Percentiles rank a stretch among this genome's conserved stretches.
Conservation (phyloP, 495 filamentous ascomycete species). For the Talaromyces ruber region DNA sequence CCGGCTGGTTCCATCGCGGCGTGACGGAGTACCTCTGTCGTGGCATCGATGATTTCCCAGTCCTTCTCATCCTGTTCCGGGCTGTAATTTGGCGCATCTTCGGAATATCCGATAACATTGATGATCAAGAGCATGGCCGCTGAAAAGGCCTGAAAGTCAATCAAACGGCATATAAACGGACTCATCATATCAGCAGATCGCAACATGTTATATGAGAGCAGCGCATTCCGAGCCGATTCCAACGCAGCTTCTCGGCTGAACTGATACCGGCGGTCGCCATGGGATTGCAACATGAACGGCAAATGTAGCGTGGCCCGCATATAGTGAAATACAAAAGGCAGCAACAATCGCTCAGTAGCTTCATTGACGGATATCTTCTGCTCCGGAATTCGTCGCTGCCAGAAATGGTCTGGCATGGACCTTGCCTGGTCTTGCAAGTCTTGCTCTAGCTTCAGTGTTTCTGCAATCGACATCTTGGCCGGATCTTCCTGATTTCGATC, state of each 20-base stretch:
- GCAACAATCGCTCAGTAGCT: conserved; percentile 24
- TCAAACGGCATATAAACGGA: conserved; percentile 40
- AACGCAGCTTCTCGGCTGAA: conserved; percentile 34
- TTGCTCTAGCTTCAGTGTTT: conserved; percentile 38
- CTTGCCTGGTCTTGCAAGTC: conserved; percentile 33
- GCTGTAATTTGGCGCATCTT: conserved; percentile 13
- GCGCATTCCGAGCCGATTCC: conserved; percentile 37
- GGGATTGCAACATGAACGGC: conserved; percentile 45
- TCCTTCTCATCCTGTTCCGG: conserved; percentile 33
- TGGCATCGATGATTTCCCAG: conserved; percentile 32
- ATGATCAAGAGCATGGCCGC: conserved; percentile 41
- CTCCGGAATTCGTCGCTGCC: conserved; percentile 10
- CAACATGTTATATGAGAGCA: conserved; percentile 33
- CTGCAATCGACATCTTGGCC: conserved; percentile 23
- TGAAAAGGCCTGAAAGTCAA: conserved; percentile 48
- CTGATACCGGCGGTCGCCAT: conserved; percentile 28
- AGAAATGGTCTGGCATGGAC: conserved; percentile 26
- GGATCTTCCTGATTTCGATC: conserved; percentile 38
- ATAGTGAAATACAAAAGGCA: conserved; percentile 39
- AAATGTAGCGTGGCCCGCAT: conserved; percentile 40
- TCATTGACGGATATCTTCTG: conserved; percentile 12
- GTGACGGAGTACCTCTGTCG: conserved; percentile 29
- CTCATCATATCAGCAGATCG: conserved; percentile 21
- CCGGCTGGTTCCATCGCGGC: conserved; percentile 33
- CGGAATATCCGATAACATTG: conserved; percentile 34